Evolutionary conservation across 2,329 filamentous ascomycete genomes (phyloP), one percentile per base, ranked within the genome.

Genomic region (Cyanodermella asteris): DNA sequence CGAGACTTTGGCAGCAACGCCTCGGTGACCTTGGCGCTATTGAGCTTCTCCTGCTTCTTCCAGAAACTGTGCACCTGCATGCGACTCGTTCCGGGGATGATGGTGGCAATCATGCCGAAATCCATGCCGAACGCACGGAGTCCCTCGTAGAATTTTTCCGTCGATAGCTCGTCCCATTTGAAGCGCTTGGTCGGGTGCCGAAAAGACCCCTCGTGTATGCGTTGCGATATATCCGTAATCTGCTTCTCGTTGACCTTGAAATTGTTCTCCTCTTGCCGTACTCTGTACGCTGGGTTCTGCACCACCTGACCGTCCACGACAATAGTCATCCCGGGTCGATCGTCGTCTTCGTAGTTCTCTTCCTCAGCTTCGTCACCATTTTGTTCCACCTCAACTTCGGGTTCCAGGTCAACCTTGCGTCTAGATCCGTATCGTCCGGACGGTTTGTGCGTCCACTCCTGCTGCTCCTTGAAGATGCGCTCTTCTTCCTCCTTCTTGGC

Each of bases 51-150:
- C 42, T 72, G 67, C 18, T 61, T 59, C 15, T 55, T 57, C 44
- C 69, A 72, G 36, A 72, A 72, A 10, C 56, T 42, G 42, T 72
- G 72, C 36, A 72, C 63, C 36, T 64, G 57, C n/a, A 56, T 53
- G n/a, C 67, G 51, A 7, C 58, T 63, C 23, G 57, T 51, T 7
- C 58, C 58, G 1, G 61, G 60, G 34, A 72, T 70, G 47, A 72
- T 53, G 31, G 63, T 61, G 36, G 56, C 61, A 34, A 72, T 67
- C 44, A 70, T 62, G 44, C 59, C 56, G 35, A 72, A 72, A 38
- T 72, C 66, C 0, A 64, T 72, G 18, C 67, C 67, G 36, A 69
- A 72, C 50, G 64, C 64, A 12, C 55, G 51, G 9, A 72, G 47
- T 2, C 62, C 65, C 22, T 66, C 53, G 39, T 71, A 72, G 40